A percentile compares a stretch with the other conserved stretches of the same genome.
phyloP scores from a whole-genome alignment of 1,139 yeast species.

The Waltiozyma sp. region DNA sequence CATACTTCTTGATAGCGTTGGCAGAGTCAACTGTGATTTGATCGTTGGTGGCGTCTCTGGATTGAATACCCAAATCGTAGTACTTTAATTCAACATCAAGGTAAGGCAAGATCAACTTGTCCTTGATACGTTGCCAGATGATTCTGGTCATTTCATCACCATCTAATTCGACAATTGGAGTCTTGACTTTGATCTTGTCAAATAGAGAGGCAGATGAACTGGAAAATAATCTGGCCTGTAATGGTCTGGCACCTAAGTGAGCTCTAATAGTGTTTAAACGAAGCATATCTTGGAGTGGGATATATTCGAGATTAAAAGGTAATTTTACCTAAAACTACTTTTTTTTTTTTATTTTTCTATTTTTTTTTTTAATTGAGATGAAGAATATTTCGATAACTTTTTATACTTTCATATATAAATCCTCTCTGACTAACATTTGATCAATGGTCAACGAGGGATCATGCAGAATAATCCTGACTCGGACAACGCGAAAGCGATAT shows the following conservation, averaged over 20 bases:
- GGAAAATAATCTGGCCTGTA: conserved; percentile 11
- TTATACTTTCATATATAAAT: background rate
- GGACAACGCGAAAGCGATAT: background rate
- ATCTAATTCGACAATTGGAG: conserved; percentile 90
- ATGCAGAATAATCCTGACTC: background rate
- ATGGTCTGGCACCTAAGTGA: conserved; percentile 9
- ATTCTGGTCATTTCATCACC: conserved; percentile 96
- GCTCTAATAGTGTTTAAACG: conserved; percentile 14
- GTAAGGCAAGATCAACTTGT: conserved; percentile 73
- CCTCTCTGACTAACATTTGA: background rate
- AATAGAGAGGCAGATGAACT: conserved; percentile 6
- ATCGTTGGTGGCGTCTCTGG: conserved; percentile 82
- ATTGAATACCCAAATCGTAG: conserved; percentile 78
- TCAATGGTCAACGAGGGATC: background rate
- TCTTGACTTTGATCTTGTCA: conserved; percentile 68
- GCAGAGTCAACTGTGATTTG: conserved; percentile 86
- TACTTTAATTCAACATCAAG: conserved; percentile 82
- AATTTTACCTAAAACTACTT: too few relatives aligned
- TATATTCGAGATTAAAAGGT: background rate
- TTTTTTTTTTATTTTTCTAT: background rate
- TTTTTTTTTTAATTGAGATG: too few relatives aligned
- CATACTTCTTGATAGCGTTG: conserved; percentile 74
- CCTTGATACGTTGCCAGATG: conserved; percentile 81
- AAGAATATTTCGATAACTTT: too few relatives aligned
- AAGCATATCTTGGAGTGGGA: conserved; percentile 8